phyloP scores from a whole-genome alignment of 257 asterid genomes.

The Cruciata laevipes region DNA sequence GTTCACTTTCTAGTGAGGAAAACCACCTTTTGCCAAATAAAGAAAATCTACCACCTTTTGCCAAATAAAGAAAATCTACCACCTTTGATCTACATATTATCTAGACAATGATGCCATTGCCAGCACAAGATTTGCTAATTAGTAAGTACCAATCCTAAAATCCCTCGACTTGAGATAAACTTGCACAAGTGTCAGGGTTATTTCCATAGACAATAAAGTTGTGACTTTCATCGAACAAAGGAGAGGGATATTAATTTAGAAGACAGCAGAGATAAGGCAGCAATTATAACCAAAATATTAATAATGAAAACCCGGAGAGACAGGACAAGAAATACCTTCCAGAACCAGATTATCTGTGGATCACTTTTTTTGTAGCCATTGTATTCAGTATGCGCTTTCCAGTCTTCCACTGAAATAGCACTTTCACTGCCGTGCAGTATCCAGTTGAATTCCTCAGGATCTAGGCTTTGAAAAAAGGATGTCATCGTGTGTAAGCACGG shows the following conservation, averaged over 20 bases:
- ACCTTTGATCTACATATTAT: background rate
- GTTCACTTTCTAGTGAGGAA: background rate
- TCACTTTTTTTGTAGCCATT: constrained; percentile 69
- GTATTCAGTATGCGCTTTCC: constrained; percentile 87
- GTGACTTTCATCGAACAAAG: background rate
- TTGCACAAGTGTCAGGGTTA: background rate
- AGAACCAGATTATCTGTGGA: constrained; percentile 83
- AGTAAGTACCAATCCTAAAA: background rate
- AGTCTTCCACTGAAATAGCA: constrained; percentile 76
- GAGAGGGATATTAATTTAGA: background rate
- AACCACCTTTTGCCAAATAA: background rate
- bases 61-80: background rate
- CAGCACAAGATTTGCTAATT: background rate
- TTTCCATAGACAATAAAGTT: background rate
- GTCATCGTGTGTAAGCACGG: constrained; percentile 21
- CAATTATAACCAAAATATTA: constrained; percentile 8
- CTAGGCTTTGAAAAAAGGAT: constrained; percentile 64
- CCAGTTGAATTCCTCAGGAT: constrained; percentile 71
- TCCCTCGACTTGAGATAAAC: background rate
- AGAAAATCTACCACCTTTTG: background rate
- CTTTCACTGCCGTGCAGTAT: constrained; percentile 81
- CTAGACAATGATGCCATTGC: background rate
- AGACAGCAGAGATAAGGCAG: constrained; percentile 1
- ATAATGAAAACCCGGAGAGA: background rate
- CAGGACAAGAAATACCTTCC: constrained; percentile 57